These are phyloP conservation scores for Rhodamnia rubescens DNA, from an alignment of 345 rosid genomes.

Conservation along the genomic window DNA sequence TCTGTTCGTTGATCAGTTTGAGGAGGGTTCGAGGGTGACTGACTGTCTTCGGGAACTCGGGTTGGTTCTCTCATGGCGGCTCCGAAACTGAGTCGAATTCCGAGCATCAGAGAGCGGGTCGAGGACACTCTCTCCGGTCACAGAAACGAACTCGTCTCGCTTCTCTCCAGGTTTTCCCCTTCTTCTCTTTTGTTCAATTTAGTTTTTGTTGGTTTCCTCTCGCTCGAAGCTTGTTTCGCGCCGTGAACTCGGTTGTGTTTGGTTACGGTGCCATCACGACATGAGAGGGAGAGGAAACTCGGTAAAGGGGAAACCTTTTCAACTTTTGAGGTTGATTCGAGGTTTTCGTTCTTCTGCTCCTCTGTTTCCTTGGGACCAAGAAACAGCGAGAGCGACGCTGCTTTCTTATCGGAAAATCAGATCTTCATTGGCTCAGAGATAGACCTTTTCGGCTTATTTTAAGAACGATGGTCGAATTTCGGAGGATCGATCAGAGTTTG, in stretches of 20 bases:
- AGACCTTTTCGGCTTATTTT: neutral
- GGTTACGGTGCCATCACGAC: neutral
- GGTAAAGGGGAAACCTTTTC: neutral
- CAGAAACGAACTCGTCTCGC: slow-evolving; percentile 85
- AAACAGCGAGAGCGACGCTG: neutral
- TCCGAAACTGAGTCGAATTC: slow-evolving; percentile 42
- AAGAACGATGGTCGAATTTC: neutral
- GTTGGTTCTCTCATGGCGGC: slow-evolving; percentile 24
- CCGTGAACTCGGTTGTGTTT: neutral
- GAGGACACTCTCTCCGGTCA: slow-evolving; percentile 81
- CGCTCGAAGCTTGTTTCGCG: neutral
- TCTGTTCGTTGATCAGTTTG: neutral
- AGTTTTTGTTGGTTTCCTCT: neutral
- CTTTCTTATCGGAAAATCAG: neutral
- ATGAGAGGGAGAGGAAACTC: neutral
- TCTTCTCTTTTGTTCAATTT: neutral
- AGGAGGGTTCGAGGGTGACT: neutral
- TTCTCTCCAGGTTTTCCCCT: slow-evolving; percentile 66
- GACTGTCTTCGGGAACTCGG: neutral
- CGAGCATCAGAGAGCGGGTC: slow-evolving; percentile 81
- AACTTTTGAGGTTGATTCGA: neutral
- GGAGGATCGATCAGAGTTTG: neutral
- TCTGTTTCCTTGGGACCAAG: neutral
- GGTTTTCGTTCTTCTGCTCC: neutral
- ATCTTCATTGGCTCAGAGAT: neutral